These are phyloP conservation scores for Hagleromyces aurorensis DNA, from an alignment of 805 yeast genomes.

Conservation along the genomic window DNA sequence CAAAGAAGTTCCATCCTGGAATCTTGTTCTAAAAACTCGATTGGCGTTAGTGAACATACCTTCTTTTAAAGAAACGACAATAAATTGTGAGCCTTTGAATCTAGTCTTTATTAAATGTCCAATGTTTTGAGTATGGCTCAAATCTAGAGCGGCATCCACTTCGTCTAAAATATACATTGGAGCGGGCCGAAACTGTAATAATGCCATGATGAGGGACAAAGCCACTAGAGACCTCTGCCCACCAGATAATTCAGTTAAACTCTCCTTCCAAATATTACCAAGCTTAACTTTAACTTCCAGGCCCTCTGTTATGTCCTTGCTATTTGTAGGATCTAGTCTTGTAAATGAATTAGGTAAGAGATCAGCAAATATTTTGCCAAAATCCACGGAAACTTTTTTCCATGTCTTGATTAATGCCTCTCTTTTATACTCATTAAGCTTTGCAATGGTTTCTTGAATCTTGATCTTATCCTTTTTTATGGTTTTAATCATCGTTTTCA, in stretches of 20 bases:
- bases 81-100: conserved; percentile 92
- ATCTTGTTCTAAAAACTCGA: conserved; percentile 83
- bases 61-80: conserved; percentile 92
- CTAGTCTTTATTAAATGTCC: conserved; percentile 94
- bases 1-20: conserved; percentile 94
- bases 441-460: conserved; percentile 78
- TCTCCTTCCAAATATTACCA: conserved; percentile 93
- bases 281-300: conserved; percentile 82
- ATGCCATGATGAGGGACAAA: conserved; percentile 81
- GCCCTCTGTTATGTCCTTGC: conserved; percentile 81
- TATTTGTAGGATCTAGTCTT: conserved; percentile 73
- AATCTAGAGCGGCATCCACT: conserved; percentile 96
- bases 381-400: conserved; percentile 78
- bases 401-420: conserved; percentile 79
- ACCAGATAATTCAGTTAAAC: conserved; percentile 90
- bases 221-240: conserved; percentile 96
- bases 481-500: conserved; percentile 73
- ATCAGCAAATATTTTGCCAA: conserved; percentile 85
- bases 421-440: conserved; percentile 76
- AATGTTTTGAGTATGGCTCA: conserved; percentile 94
- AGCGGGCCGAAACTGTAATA: conserved; percentile 92
- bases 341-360: conserved; percentile 86
- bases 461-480: conserved; percentile 84
- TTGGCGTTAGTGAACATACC: conserved; percentile 98
- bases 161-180: conserved; percentile 98